Evolutionary conservation across 2,329 filamentous ascomycete genomes (phyloP), one percentile per base, ranked within the genome.

Genomic region (Fusarium tricinctum): DNA sequence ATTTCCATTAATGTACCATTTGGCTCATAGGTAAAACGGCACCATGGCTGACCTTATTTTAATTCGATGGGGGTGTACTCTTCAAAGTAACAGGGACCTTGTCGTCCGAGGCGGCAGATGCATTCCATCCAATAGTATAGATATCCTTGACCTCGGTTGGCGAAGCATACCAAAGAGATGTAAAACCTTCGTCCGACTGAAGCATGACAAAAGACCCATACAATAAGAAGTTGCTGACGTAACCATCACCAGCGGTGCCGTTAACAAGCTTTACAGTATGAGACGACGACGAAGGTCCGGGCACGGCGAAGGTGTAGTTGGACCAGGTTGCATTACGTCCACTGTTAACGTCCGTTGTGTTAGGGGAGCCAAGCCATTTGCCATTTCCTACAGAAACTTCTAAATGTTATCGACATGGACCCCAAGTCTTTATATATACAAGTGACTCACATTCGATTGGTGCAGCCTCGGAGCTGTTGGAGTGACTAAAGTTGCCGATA

Each of bases 81-180:
- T 51, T 56, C 9, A 56, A 15, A 6, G 52, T 56, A 10, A 56
- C n/a, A 13, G 19, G 10, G 13, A 56, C 13, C 33, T 51, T 56
- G 5, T 32, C 19, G 3, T 56, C 52, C 15, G 45, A 51, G 2
- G 13, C 26, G 6, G 44, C 45, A 14, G 52, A 40, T 17, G 45
- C 17, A n/a, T 56, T 56, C 52, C 52, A 56, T 3, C 45, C 52
- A 19, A 56, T 56, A 14, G 47, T 8, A 32, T 56, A 56, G 13
- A 56, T 19, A 2, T 35, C 52, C 2, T 56, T 45, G 3, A 15
- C 23, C 4, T 38, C 20, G 4, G 45, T 51, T 17, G 45, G 33
- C 5, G 52, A 40, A 8, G 23, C 55, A 14, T 62, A 62, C 58
- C 58, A 62, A 6, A 62, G 58, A 8, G 58, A 62, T 3, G n/a